Evolutionary conservation across 768 basidiomycete species (phyloP).

Genomic region (Suillus placidus): DNA sequence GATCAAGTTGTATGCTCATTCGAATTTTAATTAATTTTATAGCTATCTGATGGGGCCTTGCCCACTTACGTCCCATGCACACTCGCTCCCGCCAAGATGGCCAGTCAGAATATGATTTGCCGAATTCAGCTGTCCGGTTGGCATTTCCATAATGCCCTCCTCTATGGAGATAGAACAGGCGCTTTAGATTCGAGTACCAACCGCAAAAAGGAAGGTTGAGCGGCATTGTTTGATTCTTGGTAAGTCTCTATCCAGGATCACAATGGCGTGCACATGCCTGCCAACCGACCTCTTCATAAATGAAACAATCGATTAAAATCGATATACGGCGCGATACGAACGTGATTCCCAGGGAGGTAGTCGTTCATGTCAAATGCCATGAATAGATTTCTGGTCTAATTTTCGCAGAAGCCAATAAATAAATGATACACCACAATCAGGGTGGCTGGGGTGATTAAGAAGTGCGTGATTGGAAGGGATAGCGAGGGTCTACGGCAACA

Average conservation of each 20-base stretch:
- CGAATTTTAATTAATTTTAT: constrained; percentile 24
- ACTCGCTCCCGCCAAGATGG: constrained; percentile 35
- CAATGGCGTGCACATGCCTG: constrained; percentile 12
- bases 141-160: constrained; percentile 21
- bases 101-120: constrained; percentile 18
- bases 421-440: constrained; percentile 9
- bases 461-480: constrained; percentile 17
- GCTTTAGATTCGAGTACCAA: constrained; percentile 23
- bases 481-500: constrained; percentile 17
- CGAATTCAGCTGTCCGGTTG: constrained; percentile 23
- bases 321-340: constrained; percentile 16
- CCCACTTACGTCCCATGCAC: constrained; percentile 33
- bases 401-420: constrained; percentile 12
- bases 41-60: constrained; percentile 27
- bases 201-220: constrained; percentile 31
- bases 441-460: constrained; percentile 31
- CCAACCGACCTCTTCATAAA: constrained; percentile 28
- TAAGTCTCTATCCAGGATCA: constrained; percentile 15
- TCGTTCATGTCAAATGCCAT: constrained; percentile 14
- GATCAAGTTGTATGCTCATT: constrained; percentile 11
- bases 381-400: constrained; percentile 16
- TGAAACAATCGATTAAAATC: constrained; percentile 30
- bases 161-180: constrained; percentile 22
- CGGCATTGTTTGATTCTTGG: constrained; percentile 25
- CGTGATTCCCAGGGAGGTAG: constrained; percentile 13